Conservation (phyloP, 257 asterid genomes). For the Solanum appendiculatum region DNA sequence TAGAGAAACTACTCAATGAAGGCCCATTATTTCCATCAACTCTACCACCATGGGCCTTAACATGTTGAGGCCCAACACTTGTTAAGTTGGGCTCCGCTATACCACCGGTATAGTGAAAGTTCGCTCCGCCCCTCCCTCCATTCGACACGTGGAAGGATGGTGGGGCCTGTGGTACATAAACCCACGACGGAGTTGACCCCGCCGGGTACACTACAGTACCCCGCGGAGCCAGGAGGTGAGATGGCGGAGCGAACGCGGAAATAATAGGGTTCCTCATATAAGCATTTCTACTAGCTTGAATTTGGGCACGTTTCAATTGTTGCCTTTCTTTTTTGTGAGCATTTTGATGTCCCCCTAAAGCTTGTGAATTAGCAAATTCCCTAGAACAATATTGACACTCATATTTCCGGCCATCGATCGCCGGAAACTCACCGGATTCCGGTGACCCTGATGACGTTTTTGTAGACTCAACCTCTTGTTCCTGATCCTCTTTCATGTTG, state of each 20-base stretch:
- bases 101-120: conserved; percentile 29
- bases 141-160: conserved; percentile 53
- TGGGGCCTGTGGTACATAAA: conserved; percentile 65
- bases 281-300: conserved; percentile 77
- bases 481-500: conserved; percentile 42
- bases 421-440: conserved; percentile 27
- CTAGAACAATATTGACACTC: conserved; percentile 96
- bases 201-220: conserved; percentile 26
- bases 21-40: conserved; percentile 38
- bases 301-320: conserved; percentile 83
- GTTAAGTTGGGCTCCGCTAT: conserved; percentile 39
- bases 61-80: conserved; percentile 48
- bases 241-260: conserved; percentile 75
- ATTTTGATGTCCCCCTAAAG: conserved; percentile 96
- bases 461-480: conserved; percentile 31
- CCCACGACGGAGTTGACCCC: conserved; percentile 47
- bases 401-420: conserved; percentile 67
- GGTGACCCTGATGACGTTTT: conserved; percentile 29
- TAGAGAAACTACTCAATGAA: conserved; percentile 53
- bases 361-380: conserved; percentile 92
- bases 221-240: conserved; percentile 63
- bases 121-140: conserved; percentile 39
- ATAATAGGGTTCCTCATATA: conserved; percentile 87
- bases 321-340: conserved; percentile 94
- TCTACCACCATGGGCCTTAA: conserved; percentile 44